Percentiles rank a stretch among this genome's conserved stretches.
Evolutionary conservation across 2,329 filamentous ascomycete species (phyloP).

Genomic region (Fusarium succisae): DNA sequence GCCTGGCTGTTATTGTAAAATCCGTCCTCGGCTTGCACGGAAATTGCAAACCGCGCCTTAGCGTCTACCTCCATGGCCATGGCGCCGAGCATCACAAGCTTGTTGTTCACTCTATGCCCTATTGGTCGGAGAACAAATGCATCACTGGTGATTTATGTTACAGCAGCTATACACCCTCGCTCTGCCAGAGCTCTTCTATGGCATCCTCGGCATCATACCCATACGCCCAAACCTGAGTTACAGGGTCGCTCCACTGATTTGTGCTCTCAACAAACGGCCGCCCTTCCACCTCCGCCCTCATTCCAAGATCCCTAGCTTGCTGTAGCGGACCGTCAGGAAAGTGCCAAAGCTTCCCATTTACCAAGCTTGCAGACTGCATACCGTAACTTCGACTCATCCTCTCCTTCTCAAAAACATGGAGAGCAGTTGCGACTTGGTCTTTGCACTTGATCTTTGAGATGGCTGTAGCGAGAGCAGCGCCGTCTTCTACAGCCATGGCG

Average conservation of each 20-base stretch:
- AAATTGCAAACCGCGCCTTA: background rate
- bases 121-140: background rate
- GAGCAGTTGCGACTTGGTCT: background rate
- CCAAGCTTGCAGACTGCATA: constrained; percentile 5
- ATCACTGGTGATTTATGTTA: fast-evolving
- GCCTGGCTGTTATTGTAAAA: fast-evolving
- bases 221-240: constrained; percentile 6
- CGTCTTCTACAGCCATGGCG: constrained; percentile 13
- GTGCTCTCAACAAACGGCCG: constrained; percentile 1
- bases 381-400: constrained; percentile 11
- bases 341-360: background rate
- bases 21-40: background rate
- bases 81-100: background rate
- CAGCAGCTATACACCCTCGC: fast-evolving
- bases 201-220: background rate
- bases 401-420: background rate
- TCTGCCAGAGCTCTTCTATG: background rate
- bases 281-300: background rate
- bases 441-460: background rate
- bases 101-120: fast-evolving
- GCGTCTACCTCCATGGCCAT: background rate
- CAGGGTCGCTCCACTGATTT: constrained; percentile 4
- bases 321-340: background rate
- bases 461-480: background rate
- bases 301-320: background rate